Evolutionary conservation across 345 rosid species (phyloP).

Genomic region (Lepidium sativum): DNA sequence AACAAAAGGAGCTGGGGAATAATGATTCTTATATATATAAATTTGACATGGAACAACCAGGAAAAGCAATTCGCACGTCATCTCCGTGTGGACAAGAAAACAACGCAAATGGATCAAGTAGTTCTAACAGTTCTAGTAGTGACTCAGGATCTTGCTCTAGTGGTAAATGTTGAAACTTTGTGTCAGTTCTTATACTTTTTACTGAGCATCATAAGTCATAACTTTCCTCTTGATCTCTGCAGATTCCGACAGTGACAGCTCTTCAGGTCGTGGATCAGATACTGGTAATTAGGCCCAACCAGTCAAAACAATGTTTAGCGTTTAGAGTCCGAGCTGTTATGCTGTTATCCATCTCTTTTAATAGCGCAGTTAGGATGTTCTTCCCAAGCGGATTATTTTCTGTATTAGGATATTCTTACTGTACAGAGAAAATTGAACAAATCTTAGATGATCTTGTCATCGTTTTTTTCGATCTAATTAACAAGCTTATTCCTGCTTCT

Average conservation of each 20-base stretch:
- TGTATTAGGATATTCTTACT: conserved; percentile 17
- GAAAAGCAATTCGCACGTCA: conserved; percentile 15
- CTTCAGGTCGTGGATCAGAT: conserved; percentile 29
- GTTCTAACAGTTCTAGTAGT: conserved; percentile 33
- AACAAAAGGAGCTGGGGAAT: not conserved
- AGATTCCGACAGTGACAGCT: conserved; percentile 31
- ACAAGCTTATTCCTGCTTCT: conserved; percentile 5
- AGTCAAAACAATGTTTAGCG: conserved; percentile 4
- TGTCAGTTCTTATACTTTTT: not conserved
- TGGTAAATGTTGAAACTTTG: conserved; percentile 20
- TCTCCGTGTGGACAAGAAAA: conserved; percentile 18
- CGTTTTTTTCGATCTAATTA: not conserved
- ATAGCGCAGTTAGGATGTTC: conserved; percentile 3
- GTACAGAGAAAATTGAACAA: conserved; percentile 12
- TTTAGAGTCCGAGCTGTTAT: conserved; percentile 6
- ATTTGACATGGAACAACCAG: conserved; percentile 1
- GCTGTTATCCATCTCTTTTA: not conserved
- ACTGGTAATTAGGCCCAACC: conserved; percentile 18
- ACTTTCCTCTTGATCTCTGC: not conserved
- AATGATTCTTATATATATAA: not conserved
- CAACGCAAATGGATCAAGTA: conserved; percentile 31
- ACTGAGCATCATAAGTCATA: not conserved
- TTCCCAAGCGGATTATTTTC: not conserved
- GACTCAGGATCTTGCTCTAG: conserved; percentile 31
- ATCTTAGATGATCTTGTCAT: not conserved